Evolutionary conservation across 352 stramenopile species (phyloP).

Genomic region (Globisporangium perplexum): DNA sequence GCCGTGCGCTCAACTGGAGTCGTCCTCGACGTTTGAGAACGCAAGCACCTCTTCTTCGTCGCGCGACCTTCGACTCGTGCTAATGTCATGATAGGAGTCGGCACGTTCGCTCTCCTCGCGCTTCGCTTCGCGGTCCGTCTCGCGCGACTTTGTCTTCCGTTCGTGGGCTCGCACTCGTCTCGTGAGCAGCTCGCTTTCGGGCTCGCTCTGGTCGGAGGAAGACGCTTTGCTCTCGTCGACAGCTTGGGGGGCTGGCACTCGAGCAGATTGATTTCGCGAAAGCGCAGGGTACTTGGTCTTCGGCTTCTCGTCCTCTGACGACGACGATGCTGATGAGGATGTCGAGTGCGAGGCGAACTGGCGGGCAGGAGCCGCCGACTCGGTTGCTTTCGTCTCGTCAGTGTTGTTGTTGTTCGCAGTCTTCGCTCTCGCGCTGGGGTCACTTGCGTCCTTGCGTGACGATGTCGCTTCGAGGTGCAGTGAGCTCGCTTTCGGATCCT

Average conservation of each 20-base stretch:
- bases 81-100: not conserved
- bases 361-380: not conserved
- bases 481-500: not conserved
- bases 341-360: not conserved
- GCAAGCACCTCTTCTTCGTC: constrained; percentile 1
- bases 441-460: not conserved
- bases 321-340: not conserved
- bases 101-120: not conserved
- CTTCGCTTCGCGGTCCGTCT: not conserved
- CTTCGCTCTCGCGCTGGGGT: not conserved
- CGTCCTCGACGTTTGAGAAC: constrained; percentile 10
- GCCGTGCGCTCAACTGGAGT: not conserved
- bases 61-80: not conserved
- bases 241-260: not conserved
- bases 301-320: constrained; percentile 7
- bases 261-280: constrained; percentile 2
- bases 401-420: constrained; percentile 1
- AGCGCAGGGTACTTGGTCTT: constrained; percentile 7
- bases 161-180: not conserved
- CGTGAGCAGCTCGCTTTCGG: not conserved
- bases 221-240: not conserved
- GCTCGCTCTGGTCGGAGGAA: not conserved
- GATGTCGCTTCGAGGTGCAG: no score
- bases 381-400: not conserved
- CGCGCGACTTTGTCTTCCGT: not conserved